Evolutionary conservation across 805 yeast genomes (phyloP).

Genomic region (Wickerhamiella qilinensis): DNA sequence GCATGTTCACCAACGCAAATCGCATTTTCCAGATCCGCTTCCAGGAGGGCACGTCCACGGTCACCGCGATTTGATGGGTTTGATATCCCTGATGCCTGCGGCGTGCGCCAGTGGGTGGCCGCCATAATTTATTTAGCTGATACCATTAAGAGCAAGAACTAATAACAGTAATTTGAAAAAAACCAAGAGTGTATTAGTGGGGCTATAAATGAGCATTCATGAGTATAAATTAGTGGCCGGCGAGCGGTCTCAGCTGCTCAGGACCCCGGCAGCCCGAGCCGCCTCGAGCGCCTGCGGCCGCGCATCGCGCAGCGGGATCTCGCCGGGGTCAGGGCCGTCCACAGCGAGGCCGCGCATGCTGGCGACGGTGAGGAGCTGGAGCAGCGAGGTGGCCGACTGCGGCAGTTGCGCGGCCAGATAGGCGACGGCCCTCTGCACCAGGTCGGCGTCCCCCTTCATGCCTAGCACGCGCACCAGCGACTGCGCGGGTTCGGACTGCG

Average conservation of each 20-base stretch:
- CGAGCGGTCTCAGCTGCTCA: not conserved
- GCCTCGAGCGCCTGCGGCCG: slow-evolving; percentile 3
- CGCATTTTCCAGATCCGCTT: slow-evolving; percentile 84
- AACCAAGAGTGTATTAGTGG: no score
- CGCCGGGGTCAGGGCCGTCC: slow-evolving; percentile 3
- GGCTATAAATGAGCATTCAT: no score
- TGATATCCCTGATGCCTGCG: no score
- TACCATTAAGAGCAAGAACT: no score
- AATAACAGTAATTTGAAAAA: no score
- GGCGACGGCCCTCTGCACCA: slow-evolving; percentile 2
- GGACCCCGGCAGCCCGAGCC: slow-evolving; percentile 13
- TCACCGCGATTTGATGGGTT: not conserved
- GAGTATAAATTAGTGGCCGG: not conserved
- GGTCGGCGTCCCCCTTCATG: slow-evolving; percentile 3
- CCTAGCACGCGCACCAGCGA: slow-evolving; percentile 3
- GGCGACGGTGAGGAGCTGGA: slow-evolving; percentile 8
- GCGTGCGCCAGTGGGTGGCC: no score
- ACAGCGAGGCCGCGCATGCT: slow-evolving; percentile 7
- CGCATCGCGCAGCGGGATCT: not conserved
- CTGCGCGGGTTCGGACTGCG: not conserved
- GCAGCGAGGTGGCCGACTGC: slow-evolving; percentile 7
- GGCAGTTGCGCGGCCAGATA: slow-evolving; percentile 2
- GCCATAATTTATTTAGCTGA: no score
- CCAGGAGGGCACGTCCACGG: slow-evolving; percentile 78
- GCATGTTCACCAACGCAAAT: slow-evolving; percentile 96